These are phyloP conservation scores for Fusarium nurragi DNA, from an alignment of 2,329 filamentous ascomycete genomes.

Conservation along the genomic window DNA sequence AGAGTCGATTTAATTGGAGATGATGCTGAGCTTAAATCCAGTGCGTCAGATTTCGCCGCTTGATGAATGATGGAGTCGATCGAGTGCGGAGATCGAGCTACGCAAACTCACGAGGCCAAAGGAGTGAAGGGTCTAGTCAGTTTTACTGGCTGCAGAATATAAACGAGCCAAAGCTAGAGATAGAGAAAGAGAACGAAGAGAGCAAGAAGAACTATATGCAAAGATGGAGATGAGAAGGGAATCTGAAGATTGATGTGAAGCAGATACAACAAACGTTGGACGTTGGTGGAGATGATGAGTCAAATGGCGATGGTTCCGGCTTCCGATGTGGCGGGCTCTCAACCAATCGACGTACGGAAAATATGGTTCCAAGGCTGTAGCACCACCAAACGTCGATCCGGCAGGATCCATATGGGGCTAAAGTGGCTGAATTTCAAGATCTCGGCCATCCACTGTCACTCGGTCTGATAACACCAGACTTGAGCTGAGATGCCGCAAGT, in stretches of 20 bases:
- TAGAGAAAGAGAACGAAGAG: not conserved
- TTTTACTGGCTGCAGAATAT: not conserved
- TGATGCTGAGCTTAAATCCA: not conserved
- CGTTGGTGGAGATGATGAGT: conserved; percentile 19
- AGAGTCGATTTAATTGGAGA: not conserved
- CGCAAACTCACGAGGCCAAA: not conserved
- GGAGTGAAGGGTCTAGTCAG: not conserved
- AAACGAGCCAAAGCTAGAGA: not conserved
- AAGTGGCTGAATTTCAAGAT: conserved; percentile 1
- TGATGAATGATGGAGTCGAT: conserved; percentile 15
- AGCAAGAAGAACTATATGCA: not conserved
- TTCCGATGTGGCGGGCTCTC: conserved; percentile 22
- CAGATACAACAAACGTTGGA: conserved; percentile 12
- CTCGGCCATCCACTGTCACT: too few species aligned
- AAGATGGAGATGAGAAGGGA: conserved; percentile 5
- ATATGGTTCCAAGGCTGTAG: not conserved
- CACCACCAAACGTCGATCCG: not conserved
- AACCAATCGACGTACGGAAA: conserved; percentile 10
- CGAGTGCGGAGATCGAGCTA: conserved; percentile 26
- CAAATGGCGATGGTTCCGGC: conserved; percentile 23
- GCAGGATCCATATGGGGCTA: not conserved
- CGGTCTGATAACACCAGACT: too few species aligned
- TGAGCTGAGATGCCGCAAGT: too few species aligned
- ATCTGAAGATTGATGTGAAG: not conserved
- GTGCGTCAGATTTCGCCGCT: conserved; percentile 30